Percentiles rank a stretch among this genome's conserved stretches.
Evolutionary conservation across 169 alveolate genomes (phyloP).

Genomic region (Plasmodium sp.): DNA sequence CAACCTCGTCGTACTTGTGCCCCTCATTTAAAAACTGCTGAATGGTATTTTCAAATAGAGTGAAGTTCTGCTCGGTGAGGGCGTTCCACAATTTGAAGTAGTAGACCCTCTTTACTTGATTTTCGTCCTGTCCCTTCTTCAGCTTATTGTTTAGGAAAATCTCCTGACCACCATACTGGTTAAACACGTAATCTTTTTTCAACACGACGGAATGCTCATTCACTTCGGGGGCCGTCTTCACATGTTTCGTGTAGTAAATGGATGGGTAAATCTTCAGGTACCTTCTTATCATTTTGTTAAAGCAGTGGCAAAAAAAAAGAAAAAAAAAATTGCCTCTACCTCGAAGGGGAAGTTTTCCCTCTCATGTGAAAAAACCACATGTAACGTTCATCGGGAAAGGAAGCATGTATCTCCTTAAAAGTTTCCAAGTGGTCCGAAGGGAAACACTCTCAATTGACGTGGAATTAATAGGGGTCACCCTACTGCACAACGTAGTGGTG

Average conservation of each 20-base stretch:
- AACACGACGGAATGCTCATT: not conserved
- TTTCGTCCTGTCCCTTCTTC: slow-evolving; percentile 52
- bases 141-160: slow-evolving; percentile 60
- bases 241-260: slow-evolving; percentile 64
- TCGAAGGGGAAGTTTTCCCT: not conserved
- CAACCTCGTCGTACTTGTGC: slow-evolving; percentile 86
- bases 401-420: not conserved
- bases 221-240: slow-evolving; percentile 59
- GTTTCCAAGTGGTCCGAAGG: not conserved
- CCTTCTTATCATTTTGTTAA: slow-evolving; percentile 35
- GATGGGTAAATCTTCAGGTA: slow-evolving; percentile 67
- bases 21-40: slow-evolving; percentile 75
- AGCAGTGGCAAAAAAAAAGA: not conserved
- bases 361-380: not conserved
- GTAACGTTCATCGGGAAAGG: not conserved
- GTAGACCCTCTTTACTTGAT: slow-evolving; percentile 62
- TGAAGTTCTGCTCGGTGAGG: slow-evolving; percentile 72
- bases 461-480: not conserved
- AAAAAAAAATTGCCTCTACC: not conserved
- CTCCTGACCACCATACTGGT: slow-evolving; percentile 36
- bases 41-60: slow-evolving; percentile 55
- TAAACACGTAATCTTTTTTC: slow-evolving; percentile 69
- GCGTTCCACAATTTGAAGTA: slow-evolving; percentile 72
- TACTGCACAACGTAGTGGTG: not conserved
- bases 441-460: not conserved